These are phyloP conservation scores for Botryotinia convoluta DNA, from an alignment of 2,329 filamentous ascomycete genomes.

Conservation along the genomic window DNA sequence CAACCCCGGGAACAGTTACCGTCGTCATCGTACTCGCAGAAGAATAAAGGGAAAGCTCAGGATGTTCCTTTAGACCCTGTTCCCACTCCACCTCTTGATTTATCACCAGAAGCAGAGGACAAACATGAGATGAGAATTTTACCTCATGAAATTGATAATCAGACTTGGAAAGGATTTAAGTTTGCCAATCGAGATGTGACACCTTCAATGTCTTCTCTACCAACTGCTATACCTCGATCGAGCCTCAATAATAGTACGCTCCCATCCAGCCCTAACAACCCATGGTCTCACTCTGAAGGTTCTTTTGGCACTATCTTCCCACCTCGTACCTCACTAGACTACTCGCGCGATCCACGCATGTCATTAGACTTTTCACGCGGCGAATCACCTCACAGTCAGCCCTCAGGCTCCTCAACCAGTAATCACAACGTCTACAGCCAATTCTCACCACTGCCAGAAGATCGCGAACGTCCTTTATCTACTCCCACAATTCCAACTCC, in stretches of 20 bases:
- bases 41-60: constrained; percentile 3
- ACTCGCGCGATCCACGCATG: neutral
- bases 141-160: constrained; percentile 8
- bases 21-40: constrained; percentile 4
- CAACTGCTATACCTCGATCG: constrained; percentile 19
- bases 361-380: neutral
- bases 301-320: constrained; percentile 9
- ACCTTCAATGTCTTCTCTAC: constrained; percentile 18
- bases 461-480: constrained; percentile 16
- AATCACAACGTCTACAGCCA: neutral
- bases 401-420: neutral
- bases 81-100: neutral
- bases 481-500: constrained; percentile 8
- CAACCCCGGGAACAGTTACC: neutral
- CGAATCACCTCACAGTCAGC: constrained; percentile 2
- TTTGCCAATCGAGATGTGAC: constrained; percentile 14
- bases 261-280: constrained; percentile 6
- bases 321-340: neutral
- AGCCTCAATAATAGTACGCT: constrained; percentile 16
- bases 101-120: neutral
- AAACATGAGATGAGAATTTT: neutral
- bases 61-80: neutral
- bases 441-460: constrained; percentile 5
- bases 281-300: constrained; percentile 12
- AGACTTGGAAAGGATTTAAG: constrained; percentile 8